Base-by-base conservation (phyloP, 805 yeast genomes). In the Brettanomyces anomalus region DNA sequence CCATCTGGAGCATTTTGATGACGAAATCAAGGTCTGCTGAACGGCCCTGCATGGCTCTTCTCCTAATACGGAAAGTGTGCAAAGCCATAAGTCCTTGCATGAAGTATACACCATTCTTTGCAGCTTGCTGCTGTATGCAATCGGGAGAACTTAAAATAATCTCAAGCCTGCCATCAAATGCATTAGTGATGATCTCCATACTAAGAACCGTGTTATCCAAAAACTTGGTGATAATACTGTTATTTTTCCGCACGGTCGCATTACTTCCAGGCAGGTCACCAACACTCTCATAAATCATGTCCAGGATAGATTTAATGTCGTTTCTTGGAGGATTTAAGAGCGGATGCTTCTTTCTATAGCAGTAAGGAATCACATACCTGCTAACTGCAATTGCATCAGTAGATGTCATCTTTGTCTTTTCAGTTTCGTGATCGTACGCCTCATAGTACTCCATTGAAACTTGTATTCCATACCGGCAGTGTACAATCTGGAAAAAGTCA, bases 11-110 rank as follows among this genome's bases (percentile, higher is more conserved):
- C 58, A 80, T 73, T 39, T 72, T 71, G 15, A 85, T 74, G 2
- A 93, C 85, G 36, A 75, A 71, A 44, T 85, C 93, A 32, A 90
- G 58, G 54, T 88, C 97, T 4, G 87, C 85, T 0, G 83, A 78
- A 44, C 95, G 70, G 10, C 89, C 85, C 49, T 87, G 94, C 69
- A 81, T 77, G 2, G 84, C 72, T 46, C 87, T 76, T 54, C 85
- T 85, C 37, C 96, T 67, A 10, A 76, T 66, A 45, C 69, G 80
- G 64, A 79, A 88, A 16, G 81, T 65, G n/a, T 84, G 74, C 45
- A 87, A 68, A 18, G 80, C 75, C 28, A 81, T 66, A 1, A 81
- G 71, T 0, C 85, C 95, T 53, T 83, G 80, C 39, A 82, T 55
- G 52, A 72, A 83, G 54, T 82, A 86, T 3, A 87, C 61, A 0